Evolutionary conservation across 1,284 basidiomycete species (phyloP), one percentile per base, ranked within the genome.

Genomic region (Moniliophthora roreri): DNA sequence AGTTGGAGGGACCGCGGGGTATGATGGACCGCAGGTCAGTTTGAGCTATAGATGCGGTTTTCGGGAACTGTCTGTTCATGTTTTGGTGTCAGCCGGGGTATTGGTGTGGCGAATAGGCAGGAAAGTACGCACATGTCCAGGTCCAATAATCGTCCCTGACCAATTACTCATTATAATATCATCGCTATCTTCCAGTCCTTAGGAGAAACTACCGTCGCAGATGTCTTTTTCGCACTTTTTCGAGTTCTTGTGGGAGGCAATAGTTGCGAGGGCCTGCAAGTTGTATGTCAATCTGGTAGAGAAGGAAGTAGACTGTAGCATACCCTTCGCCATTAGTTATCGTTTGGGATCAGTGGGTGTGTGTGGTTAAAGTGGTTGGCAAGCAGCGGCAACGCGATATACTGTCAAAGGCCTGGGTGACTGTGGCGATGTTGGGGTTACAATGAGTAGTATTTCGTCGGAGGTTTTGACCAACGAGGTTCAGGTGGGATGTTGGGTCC

Each of bases 181-280:
- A 66, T 97, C 94, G 63, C 87, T 73, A 71, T 96, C 92, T 71
- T 92, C 91, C 54, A 97, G 78, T 53, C 95, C 95, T 64, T 98
- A 98, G 28, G 93, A 95, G 76, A 94, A 97, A 35, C 90, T 93
- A 55, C 95, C 96, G 76, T 98, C 96, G 59, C 96, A 96, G 67
- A 99, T 94, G 46, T 96, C 96, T 73, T 99, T 99, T 80, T 99
- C 96, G 63, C 97, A 97, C 75, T 98, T n/a, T 98, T 76, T 99
- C 96, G 61, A 99, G 89, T 78, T 99, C 95, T 72, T 98, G 95
- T 46, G 97, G 83, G 40, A 99, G 85, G 52, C 93, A 84, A 77
- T 99, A 99, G 74, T 95, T 98, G 66, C 96, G 83, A 37, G 96
- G 96, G 58, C 98, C 96, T 98, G 59, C 4, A 16, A 26, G 4